These are phyloP conservation scores for Trametes meyenii DNA, from an alignment of 768 basidiomycete species.

Conservation along the genomic window DNA sequence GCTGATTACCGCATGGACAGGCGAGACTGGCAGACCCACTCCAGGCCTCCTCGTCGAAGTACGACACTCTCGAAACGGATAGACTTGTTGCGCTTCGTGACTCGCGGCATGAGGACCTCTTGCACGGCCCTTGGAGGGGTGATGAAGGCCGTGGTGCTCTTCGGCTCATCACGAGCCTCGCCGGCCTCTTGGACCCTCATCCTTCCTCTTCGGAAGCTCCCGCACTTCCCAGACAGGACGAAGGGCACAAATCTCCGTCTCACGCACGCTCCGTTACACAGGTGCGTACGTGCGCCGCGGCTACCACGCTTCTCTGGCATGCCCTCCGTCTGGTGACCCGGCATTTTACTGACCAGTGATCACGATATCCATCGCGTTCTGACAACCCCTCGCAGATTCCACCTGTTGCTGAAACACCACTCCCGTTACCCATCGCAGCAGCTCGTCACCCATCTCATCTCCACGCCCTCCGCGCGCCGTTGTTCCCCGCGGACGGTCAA, in stretches of 20 bases:
- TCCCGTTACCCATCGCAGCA: constrained; percentile 44
- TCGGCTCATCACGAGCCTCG: constrained; percentile 23
- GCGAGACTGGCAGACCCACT: constrained; percentile 19
- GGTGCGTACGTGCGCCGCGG: too few species aligned
- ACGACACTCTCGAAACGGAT: constrained; percentile 21
- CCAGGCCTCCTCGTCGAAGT: constrained; percentile 17
- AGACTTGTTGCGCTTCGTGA: constrained; percentile 24
- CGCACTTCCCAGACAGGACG: background rate
- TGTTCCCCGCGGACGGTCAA: constrained; percentile 11
- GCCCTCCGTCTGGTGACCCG: background rate
- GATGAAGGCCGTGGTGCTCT: constrained; percentile 21
- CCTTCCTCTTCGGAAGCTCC: background rate
- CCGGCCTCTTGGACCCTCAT: constrained; percentile 20
- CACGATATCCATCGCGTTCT: background rate
- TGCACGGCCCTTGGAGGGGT: constrained; percentile 17
- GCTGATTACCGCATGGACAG: constrained; percentile 10
- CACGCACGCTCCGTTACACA: too few species aligned
- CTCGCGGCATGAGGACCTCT: constrained; percentile 23
- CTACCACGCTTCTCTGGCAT: too few species aligned
- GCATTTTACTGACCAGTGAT: background rate
- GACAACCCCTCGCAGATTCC: background rate
- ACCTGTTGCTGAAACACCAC: background rate
- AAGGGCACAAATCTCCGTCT: too few species aligned
- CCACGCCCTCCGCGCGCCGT: constrained; percentile 15
- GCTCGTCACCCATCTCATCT: constrained; percentile 45